Conservation (phyloP, 768 basidiomycete genomes). For the Amyloporia xantha region DNA sequence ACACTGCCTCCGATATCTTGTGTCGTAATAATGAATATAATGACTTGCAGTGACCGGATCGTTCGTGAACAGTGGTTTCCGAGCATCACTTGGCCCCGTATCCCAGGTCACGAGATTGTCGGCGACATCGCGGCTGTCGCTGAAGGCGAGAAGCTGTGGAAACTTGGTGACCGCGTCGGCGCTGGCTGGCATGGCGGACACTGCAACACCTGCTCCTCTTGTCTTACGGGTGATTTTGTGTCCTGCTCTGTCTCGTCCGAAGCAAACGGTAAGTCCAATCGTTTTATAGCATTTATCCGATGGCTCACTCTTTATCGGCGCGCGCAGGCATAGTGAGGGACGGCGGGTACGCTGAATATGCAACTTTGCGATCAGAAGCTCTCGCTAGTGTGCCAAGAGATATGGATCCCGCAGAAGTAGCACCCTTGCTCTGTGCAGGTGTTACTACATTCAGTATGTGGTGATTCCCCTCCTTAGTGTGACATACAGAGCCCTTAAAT, state of each 20-base stretch:
- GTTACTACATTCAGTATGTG: slow-evolving; percentile 29
- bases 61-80: not conserved
- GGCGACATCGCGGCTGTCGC: slow-evolving; percentile 19
- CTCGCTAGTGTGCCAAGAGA: slow-evolving; percentile 20
- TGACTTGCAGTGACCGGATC: not conserved
- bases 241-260: slow-evolving; percentile 13
- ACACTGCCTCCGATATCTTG: too few species aligned
- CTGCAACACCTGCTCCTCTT: slow-evolving; percentile 19
- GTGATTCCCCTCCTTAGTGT: not conserved
- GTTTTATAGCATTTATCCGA: not conserved
- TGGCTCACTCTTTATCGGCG: not conserved
- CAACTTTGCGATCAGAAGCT: slow-evolving; percentile 20
- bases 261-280: not conserved
- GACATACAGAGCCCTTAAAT: not conserved
- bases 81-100: slow-evolving; percentile 7
- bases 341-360: slow-evolving; percentile 25
- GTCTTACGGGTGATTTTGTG: slow-evolving; percentile 21
- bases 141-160: slow-evolving; percentile 13
- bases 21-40: too few species aligned
- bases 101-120: too few species aligned
- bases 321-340: slow-evolving; percentile 19
- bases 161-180: slow-evolving; percentile 24
- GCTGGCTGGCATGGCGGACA: slow-evolving; percentile 25
- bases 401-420: slow-evolving; percentile 22
- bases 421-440: slow-evolving; percentile 29